These are phyloP conservation scores for Cucumis hystrix DNA, from an alignment of 306 rosid species.

Conservation along the genomic window DNA sequence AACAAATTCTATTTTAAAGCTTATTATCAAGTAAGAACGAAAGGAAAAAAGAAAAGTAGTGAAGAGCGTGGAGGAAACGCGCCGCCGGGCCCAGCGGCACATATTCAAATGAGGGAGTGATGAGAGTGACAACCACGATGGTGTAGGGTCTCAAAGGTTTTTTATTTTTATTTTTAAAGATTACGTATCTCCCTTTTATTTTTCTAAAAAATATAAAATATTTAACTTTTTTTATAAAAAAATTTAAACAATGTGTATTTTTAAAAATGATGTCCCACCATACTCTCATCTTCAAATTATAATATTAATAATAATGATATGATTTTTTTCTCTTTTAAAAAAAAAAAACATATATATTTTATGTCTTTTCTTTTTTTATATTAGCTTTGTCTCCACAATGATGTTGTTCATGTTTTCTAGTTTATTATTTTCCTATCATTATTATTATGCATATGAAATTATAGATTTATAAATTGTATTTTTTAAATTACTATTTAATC, in stretches of 20 bases:
- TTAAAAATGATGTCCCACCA: slow-evolving; percentile 2
- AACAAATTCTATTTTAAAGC: too few relatives aligned
- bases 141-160: background rate
- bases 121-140: slow-evolving; percentile 9
- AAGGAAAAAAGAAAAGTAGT: background rate
- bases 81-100: background rate
- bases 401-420: background rate
- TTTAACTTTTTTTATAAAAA: background rate
- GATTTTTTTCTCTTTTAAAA: background rate
- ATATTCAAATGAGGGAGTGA: slow-evolving; percentile 2
- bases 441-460: background rate
- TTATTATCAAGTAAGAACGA: too few relatives aligned
- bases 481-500: background rate
- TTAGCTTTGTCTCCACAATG: background rate
- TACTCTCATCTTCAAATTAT: background rate
- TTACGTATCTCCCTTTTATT: slow-evolving; percentile 2
- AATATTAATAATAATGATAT: background rate
- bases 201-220: background rate
- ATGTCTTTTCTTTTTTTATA: background rate
- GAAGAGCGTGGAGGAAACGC: background rate
- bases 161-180: background rate
- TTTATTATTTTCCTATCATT: background rate
- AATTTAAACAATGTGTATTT: too few relatives aligned
- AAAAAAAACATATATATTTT: background rate
- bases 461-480: background rate